Percentiles rank a stretch among this genome's conserved stretches.
These are phyloP conservation scores for Begonia masoniana DNA, from an alignment of 306 rosid genomes.

Conservation along the genomic window DNA sequence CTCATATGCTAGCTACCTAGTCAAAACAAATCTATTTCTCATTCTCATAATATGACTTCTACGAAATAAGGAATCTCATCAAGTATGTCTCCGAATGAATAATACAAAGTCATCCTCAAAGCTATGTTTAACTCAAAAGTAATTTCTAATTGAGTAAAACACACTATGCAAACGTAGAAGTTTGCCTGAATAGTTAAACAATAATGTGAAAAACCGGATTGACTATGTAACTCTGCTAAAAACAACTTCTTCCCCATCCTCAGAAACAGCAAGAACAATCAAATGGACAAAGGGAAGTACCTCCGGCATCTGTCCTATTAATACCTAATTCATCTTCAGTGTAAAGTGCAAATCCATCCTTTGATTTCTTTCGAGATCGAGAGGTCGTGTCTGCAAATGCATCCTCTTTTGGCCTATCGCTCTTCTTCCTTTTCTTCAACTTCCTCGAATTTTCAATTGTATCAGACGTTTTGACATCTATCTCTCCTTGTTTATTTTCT, in stretches of 20 bases:
- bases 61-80: too few species aligned
- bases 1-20: too few species aligned
- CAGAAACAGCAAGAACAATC: conserved; percentile 83
- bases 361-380: conserved; percentile 31
- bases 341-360: conserved; percentile 48
- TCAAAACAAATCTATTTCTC: too few species aligned
- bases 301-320: conserved; percentile 46
- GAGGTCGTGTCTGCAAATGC: conserved; percentile 24
- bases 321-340: conserved; percentile 62
- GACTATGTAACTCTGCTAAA: conserved; percentile 20
- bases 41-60: too few species aligned
- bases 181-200: conserved; percentile 13
- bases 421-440: conserved; percentile 27
- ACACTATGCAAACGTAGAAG: too few species aligned
- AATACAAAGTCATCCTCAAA: too few species aligned
- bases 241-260: conserved; percentile 14
- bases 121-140: too few species aligned
- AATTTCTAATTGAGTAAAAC: too few species aligned
- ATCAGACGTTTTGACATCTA: conserved; percentile 11
- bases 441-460: conserved; percentile 14
- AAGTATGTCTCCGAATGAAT: too few species aligned
- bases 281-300: conserved; percentile 70
- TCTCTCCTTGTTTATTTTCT: conserved; percentile 1
- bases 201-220: conserved; percentile 19
- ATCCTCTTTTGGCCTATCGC: conserved; percentile 7